Base-by-base conservation (phyloP, 1,139 yeast species). In the Magnusiomyces tetraspermus region DNA sequence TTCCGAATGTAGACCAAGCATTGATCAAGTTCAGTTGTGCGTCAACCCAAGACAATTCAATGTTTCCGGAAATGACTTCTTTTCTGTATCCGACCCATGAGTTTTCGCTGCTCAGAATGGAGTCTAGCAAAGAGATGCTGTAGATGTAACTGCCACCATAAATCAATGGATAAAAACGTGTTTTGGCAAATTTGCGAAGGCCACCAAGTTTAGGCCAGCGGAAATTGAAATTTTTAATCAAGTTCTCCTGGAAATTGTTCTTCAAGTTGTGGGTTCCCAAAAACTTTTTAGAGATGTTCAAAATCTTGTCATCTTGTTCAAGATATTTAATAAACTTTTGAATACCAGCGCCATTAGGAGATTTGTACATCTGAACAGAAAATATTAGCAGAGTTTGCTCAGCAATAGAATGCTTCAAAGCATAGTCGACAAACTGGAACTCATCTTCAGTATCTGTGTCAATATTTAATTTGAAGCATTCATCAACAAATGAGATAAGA, bases 1-100 rank as follows among this genome's bases (percentile, higher is more conserved):
- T 82, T 31, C 85, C 58, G 17, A 89, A 70, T 1, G 92, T 89
- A 50, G 94, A 90, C 76, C 85, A 82, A 0, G 95, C 78, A 62
- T 82, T 83, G 2, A 87, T 83, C 28, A 85, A 77, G 2, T 78
- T 71, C 23, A 83, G 72, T 63, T 88, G 96, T 0, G 92, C 77
- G 51, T 80, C 76, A 22, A 82, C 74, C 63, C 75, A 76, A 57
- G 87, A 89, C 46, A 81, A 64, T 59, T 83, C 82, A 46, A 82
- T 68, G 57, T 89, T 82, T 1, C 86, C 80, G 2, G 76, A 74
- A 3, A 77, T 67, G 5, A 88, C 76, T 52, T 78, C 79, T 10
- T 73, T 72, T 57, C 82, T 73, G 49, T 73, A 70, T 1, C 77
- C 77, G 1, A 56, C 55, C 94, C 95, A 85, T 8, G 68, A 66